Percentiles rank a stretch among this genome's conserved stretches.
These are phyloP conservation scores for Emergomyces orientalis DNA, from an alignment of 2,329 filamentous ascomycete genomes.

Conservation along the genomic window DNA sequence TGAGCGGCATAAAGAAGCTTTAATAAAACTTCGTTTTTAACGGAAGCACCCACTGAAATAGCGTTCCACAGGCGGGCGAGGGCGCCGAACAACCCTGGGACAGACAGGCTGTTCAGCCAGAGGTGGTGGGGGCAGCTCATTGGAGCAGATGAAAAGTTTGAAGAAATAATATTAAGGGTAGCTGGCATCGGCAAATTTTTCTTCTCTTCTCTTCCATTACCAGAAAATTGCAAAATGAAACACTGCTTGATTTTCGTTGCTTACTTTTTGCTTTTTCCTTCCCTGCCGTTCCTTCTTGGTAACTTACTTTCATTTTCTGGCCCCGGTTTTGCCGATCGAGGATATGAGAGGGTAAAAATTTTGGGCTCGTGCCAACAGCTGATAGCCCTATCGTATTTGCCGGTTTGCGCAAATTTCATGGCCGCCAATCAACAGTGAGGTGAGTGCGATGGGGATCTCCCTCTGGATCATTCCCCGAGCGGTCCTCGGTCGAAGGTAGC, in stretches of 20 bases:
- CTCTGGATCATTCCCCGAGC: background rate
- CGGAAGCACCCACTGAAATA: constrained; percentile 4
- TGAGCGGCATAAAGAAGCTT: constrained; percentile 9
- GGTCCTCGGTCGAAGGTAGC: background rate
- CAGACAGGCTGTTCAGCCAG: constrained; percentile 6
- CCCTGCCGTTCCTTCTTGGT: background rate
- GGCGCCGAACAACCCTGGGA: constrained; percentile 5
- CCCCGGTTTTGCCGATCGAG: constrained; percentile 1
- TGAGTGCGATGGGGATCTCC: background rate
- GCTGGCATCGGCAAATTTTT: constrained; percentile 4
- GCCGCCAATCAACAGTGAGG: background rate
- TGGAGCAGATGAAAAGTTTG: constrained; percentile 1
- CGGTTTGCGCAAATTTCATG: background rate
- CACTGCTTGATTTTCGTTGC: background rate
- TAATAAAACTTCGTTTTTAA: constrained; percentile 18
- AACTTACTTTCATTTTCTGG: background rate
- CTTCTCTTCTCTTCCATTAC: background rate
- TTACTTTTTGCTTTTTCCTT: constrained; percentile 1
- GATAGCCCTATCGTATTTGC: constrained; percentile 4
- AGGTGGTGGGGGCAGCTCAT: background rate
- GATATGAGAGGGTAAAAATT: background rate
- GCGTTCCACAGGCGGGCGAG: constrained; percentile 7
- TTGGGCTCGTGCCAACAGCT: constrained; percentile 1
- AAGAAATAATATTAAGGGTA: background rate
- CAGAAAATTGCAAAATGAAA: background rate